Conservation (phyloP, 169 alveolate genomes). For the Plasmodium blacklocki region DNA sequence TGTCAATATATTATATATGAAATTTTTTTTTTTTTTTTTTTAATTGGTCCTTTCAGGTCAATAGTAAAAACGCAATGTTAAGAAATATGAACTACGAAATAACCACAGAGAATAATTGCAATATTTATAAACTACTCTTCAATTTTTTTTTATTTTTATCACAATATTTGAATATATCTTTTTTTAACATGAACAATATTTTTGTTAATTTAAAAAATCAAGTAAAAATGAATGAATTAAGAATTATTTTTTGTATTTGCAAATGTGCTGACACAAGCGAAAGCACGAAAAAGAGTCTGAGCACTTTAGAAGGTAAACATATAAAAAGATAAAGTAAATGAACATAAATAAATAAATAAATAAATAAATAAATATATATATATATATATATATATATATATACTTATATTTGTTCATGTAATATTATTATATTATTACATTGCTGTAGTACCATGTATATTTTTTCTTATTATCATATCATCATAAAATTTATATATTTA, state of each 20-base stretch:
- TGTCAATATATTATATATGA: neutral
- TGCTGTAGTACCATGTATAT: neutral
- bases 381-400: neutral
- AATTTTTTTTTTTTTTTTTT: neutral
- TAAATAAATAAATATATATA: no score
- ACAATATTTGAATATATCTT: slow-evolving; percentile 30
- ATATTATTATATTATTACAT: slow-evolving; percentile 1
- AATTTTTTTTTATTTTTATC: slow-evolving; percentile 39
- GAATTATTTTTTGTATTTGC: slow-evolving; percentile 19
- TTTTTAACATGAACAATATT: slow-evolving; percentile 52
- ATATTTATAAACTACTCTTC: slow-evolving; percentile 8
- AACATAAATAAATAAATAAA: no score
- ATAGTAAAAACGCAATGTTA: slow-evolving; percentile 6
- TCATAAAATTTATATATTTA: neutral
- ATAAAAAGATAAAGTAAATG: neutral
- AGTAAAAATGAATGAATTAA: neutral
- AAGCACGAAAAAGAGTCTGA: neutral
- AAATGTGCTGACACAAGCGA: neutral
- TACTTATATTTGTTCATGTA: neutral
- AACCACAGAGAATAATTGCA: neutral
- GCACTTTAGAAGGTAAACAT: slow-evolving; percentile 7
- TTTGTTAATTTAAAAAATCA: slow-evolving; percentile 24
- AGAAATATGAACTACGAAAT: slow-evolving; percentile 20
- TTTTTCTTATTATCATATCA: no score
- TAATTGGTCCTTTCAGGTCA: slow-evolving; percentile 1